Evolutionary conservation across 75 land plant genomes (phyloP).

Genomic region (Cunninghamia lanceolata): DNA sequence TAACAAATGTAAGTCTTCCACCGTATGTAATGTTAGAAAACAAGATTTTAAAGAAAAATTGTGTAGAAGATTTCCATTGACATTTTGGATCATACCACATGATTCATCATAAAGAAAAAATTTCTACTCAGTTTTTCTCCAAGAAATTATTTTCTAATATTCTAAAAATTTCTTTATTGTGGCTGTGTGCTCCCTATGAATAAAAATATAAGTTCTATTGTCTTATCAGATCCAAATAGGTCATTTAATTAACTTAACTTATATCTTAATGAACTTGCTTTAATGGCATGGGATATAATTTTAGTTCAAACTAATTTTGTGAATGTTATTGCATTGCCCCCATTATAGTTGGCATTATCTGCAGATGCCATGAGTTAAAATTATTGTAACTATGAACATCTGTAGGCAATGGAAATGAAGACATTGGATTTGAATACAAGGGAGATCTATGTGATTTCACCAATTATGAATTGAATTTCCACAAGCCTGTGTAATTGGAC

Average conservation of each 20-base stretch:
- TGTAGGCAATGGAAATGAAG: background rate
- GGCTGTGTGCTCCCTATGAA: background rate
- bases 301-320: background rate
- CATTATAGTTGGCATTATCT: background rate
- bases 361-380: background rate
- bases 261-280: background rate
- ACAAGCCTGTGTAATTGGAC: background rate
- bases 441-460: background rate
- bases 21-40: too few relatives aligned
- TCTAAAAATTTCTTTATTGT: too few relatives aligned
- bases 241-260: background rate
- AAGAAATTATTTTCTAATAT: too few relatives aligned
- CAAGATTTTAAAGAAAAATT: too few relatives aligned
- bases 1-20: too few relatives aligned
- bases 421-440: background rate
- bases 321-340: background rate
- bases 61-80: too few relatives aligned
- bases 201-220: background rate
- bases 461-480: background rate
- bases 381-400: background rate
- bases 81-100: too few relatives aligned
- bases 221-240: background rate
- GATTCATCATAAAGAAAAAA: too few relatives aligned
- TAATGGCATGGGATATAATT: background rate
- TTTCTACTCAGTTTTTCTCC: too few relatives aligned